These are phyloP conservation scores for Microstegium vimineum DNA, from an alignment of 176 grass and related monocot species.

Conservation along the genomic window DNA sequence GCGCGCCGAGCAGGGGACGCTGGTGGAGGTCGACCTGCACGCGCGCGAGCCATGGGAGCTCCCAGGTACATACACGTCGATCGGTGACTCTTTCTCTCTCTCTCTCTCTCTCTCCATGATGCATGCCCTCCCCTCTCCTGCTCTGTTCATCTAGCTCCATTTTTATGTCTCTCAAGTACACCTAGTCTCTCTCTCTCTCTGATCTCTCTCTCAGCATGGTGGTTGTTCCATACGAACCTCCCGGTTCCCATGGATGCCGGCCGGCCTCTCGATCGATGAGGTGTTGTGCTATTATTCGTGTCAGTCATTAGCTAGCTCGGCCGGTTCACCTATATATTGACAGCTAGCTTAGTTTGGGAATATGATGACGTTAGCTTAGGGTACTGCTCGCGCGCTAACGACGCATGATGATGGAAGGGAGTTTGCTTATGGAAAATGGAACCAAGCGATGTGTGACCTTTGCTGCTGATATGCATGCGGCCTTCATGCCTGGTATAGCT, in stretches of 20 bases:
- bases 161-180: no score
- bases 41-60: constrained; percentile 78
- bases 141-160: no score
- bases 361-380: background rate
- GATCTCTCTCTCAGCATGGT: no score
- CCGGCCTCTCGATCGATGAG: no score
- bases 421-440: background rate
- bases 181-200: no score
- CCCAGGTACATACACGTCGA: constrained; percentile 40
- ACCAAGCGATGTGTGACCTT: no score
- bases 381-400: no score
- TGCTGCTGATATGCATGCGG: background rate
- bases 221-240: no score
- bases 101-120: no score
- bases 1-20: constrained; percentile 46
- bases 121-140: no score
- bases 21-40: constrained; percentile 82
- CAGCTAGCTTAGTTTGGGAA: background rate
- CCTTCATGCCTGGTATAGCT: background rate
- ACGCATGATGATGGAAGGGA: background rate
- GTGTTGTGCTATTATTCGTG: background rate
- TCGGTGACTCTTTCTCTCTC: no score
- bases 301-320: background rate
- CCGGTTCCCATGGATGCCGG: no score
- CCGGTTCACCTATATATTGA: background rate